Evolutionary conservation across 1,284 basidiomycete species (phyloP), one percentile per base, ranked within the genome.

Genomic region (Mycena citricolor): DNA sequence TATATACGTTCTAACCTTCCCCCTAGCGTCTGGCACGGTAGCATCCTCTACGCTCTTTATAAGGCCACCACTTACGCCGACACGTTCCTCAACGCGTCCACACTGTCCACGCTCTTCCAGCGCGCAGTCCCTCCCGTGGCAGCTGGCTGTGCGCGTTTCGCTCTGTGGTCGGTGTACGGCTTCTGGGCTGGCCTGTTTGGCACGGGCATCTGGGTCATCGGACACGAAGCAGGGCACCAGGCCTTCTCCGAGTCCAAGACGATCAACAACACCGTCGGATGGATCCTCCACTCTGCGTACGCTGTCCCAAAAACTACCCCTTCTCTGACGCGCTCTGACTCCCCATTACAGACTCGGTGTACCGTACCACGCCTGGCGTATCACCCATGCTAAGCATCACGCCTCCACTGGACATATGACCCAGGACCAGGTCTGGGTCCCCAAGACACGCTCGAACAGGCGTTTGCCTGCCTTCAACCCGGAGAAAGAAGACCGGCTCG

Each of bases 341-440:
- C n/a, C n/a, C n/a, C n/a, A n/a, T n/a, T n/a, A 30, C 52, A 90
- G 86, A 45, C 81, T 99, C 37, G 86, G 97, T 39, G 95, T 99
- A 13, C 95, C 97, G 12, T 99, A 94, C 71, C 94, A 99, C 66
- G 91, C 92, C 19, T 99, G 97, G 97, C 81, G 94, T 54, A 94
- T 98, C 66, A 91, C 89, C 5, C 95, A 99, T 66, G 93, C 82
- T n/a, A 44, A 50, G 43, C 48, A 50, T 36, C 48, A 50, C 19
- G 97, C 97, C 26, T 86, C 88, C 8, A 98, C 94, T 10, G 90
- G 79, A 22, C 94, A 98, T 69, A 80, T 97, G 76, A 93, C 89
- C 39, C 85, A 95, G 55, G 95, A 99, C 61, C 94, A 99, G 65
- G 95, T 98, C 53, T 97, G 92, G 59, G 94, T 99, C 7, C 97